phyloP scores from a whole-genome alignment of 2,329 filamentous ascomycete species.

The Paracoccidioides lutzii region DNA sequence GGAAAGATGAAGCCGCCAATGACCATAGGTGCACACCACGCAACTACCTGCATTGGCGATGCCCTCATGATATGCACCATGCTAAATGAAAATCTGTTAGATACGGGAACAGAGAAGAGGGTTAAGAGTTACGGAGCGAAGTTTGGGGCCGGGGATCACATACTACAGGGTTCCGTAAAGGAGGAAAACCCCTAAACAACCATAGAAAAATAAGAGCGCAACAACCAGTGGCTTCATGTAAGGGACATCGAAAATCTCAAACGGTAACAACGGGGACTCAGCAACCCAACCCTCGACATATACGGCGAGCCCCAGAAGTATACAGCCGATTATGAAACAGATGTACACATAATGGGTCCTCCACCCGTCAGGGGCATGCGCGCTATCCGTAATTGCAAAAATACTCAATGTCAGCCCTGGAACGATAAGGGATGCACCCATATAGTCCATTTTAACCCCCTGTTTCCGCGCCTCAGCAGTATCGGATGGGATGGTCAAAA shows the following conservation, averaged over 20 bases:
- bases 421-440: slow-evolving; percentile 48
- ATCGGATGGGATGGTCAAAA: slow-evolving; percentile 40
- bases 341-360: slow-evolving; percentile 58
- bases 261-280: slow-evolving; percentile 53
- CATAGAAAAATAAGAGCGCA: slow-evolving; percentile 54
- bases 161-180: slow-evolving; percentile 59
- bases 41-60: slow-evolving; percentile 50
- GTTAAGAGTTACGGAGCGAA: too few relatives aligned
- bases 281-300: slow-evolving; percentile 64
- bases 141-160: slow-evolving; percentile 15
- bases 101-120: background rate
- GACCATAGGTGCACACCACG: slow-evolving; percentile 57
- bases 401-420: slow-evolving; percentile 56
- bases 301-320: slow-evolving; percentile 47
- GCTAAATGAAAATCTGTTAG: slow-evolving; percentile 24
- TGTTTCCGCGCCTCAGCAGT: slow-evolving; percentile 22
- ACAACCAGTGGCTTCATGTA: slow-evolving; percentile 53
- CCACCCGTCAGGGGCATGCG: slow-evolving; percentile 57
- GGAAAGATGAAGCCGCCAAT: slow-evolving; percentile 55
- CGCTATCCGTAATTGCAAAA: slow-evolving; percentile 61
- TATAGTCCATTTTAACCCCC: slow-evolving; percentile 55
- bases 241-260: slow-evolving; percentile 55
- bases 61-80: slow-evolving; percentile 48
- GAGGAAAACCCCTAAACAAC: slow-evolving; percentile 54
- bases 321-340: slow-evolving; percentile 49